Evolutionary conservation across 2,329 filamentous ascomycete genomes (phyloP), one percentile per base, ranked within the genome.

Genomic region (Aspergillus nomiae): DNA sequence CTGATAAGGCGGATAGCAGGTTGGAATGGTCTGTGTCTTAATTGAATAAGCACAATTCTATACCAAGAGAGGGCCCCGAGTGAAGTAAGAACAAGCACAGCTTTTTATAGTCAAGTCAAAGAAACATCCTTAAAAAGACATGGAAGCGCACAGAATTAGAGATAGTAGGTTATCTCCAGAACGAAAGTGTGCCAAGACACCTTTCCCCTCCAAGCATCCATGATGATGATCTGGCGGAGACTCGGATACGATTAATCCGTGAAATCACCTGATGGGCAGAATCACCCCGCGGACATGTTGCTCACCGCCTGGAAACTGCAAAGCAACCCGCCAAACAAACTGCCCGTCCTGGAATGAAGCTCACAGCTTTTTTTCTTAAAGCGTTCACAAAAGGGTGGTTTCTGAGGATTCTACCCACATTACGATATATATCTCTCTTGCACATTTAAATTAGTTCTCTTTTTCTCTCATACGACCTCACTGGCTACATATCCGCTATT

Each of bases 291-390:
- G 65, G 63, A 57, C 65, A 57, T 12, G 46, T 48, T 41, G 26
- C 63, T 73, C 71, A 74, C 71, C 72, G 71, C 72, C 72, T 62
- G 58, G 55, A 58, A 65, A 65, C 66, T 68, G 64, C 68, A 69
- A 68, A 70, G 70, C 71, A 67, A 62, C 66, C 60, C 64, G 65
- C 71, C 69, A 74, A 74, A 74, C 72, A 75, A 75, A 75, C 70
- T 73, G 69, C 71, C 72, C 63, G 66, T 69, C 70, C 69, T 66
- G 69, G 71, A 71, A 72, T 67, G 63, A 65, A 69, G 69, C 70
- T 70, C 61, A 43, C 62, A 56, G 58, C 63, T 60, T 64, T 65
- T 55, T 26, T 26, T 4, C 57, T 43, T 43, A 58, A 36, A 59
- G 43, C 36, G 41, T 58, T 65, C 53, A 59, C 58, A 57, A 41